Conservation (phyloP, 2,329 filamentous ascomycete genomes). For the Lachnellula suecica region DNA sequence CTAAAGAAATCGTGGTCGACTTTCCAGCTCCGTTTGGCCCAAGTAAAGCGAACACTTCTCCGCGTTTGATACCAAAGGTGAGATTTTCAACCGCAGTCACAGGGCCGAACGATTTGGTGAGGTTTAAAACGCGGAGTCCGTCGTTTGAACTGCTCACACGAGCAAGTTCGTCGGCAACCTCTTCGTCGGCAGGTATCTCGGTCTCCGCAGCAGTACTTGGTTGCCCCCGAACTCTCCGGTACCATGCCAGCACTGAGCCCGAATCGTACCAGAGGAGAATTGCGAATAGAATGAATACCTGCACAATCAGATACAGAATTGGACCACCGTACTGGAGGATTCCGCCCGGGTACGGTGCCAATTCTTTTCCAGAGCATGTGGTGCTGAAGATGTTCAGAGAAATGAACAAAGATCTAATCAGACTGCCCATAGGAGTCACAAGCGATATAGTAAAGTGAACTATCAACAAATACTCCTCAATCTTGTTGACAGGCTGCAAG, state of each 20-base stretch:
- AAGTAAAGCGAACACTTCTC: constrained; percentile 84
- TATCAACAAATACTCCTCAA: constrained; percentile 66
- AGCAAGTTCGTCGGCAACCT: constrained; percentile 63
- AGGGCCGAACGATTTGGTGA: constrained; percentile 76
- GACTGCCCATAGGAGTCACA: constrained; percentile 74
- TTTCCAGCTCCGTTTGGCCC: constrained; percentile 93
- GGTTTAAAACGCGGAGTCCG: constrained; percentile 69
- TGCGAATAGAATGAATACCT: constrained; percentile 68
- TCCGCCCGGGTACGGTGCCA: constrained; percentile 67
- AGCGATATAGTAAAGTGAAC: constrained; percentile 74
- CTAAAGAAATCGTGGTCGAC: constrained; percentile 83
- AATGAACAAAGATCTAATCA: constrained; percentile 73
- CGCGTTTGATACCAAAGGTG: constrained; percentile 75
- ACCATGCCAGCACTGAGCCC: constrained; percentile 60
- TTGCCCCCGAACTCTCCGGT: constrained; percentile 38
- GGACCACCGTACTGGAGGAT: constrained; percentile 79
- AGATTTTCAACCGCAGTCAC: constrained; percentile 85
- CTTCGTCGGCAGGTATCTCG: constrained; percentile 35
- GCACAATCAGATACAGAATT: constrained; percentile 77
- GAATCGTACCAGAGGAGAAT: constrained; percentile 80
- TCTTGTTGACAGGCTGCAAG: constrained; percentile 56
- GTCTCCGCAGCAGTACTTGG: constrained; percentile 5
- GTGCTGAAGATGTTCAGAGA: constrained; percentile 82
- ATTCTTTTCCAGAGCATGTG: constrained; percentile 64
- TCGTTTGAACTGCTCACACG: constrained; percentile 55